Conservation (phyloP, 2,329 filamentous ascomycete genomes). For the Teratosphaeria destructans region DNA sequence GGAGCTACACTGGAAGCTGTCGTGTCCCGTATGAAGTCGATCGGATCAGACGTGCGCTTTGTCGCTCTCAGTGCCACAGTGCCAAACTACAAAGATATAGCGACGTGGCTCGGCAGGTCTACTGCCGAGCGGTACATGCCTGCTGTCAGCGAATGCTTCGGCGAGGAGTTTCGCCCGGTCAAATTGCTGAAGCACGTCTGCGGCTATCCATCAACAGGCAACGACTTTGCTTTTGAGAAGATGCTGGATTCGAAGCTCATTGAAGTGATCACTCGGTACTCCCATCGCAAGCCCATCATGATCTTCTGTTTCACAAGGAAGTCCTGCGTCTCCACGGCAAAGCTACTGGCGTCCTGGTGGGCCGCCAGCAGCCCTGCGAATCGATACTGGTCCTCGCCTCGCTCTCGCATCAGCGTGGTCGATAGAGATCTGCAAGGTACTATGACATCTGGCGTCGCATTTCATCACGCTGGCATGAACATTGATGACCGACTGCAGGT, state of each 20-base stretch:
- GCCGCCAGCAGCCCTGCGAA: slow-evolving; percentile 38
- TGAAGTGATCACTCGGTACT: slow-evolving; percentile 56
- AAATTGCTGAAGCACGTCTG: slow-evolving; percentile 66
- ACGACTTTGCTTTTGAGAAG: slow-evolving; percentile 71
- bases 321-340: slow-evolving; percentile 58
- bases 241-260: slow-evolving; percentile 55
- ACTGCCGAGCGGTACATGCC: slow-evolving; percentile 49
- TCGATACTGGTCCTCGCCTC: slow-evolving; percentile 55
- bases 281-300: slow-evolving; percentile 64
- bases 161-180: slow-evolving; percentile 71
- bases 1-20: slow-evolving; percentile 75
- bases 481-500: slow-evolving; percentile 52
- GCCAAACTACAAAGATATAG: slow-evolving; percentile 72
- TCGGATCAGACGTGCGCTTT: slow-evolving; percentile 65
- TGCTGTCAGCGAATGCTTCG: slow-evolving; percentile 59
- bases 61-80: slow-evolving; percentile 75
- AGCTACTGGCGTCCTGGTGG: slow-evolving; percentile 58
- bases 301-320: slow-evolving; percentile 73
- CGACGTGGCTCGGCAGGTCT: slow-evolving; percentile 64
- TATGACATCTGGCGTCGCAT: slow-evolving; percentile 55
- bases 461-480: slow-evolving; percentile 71
- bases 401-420: slow-evolving; percentile 39
- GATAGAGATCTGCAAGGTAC: slow-evolving; percentile 48
- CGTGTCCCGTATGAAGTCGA: slow-evolving; percentile 77
- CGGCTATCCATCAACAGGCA: slow-evolving; percentile 53